Evolutionary conservation across 2,329 filamentous ascomycete genomes (phyloP).

Genomic region (Phaeosphaeria sp.): DNA sequence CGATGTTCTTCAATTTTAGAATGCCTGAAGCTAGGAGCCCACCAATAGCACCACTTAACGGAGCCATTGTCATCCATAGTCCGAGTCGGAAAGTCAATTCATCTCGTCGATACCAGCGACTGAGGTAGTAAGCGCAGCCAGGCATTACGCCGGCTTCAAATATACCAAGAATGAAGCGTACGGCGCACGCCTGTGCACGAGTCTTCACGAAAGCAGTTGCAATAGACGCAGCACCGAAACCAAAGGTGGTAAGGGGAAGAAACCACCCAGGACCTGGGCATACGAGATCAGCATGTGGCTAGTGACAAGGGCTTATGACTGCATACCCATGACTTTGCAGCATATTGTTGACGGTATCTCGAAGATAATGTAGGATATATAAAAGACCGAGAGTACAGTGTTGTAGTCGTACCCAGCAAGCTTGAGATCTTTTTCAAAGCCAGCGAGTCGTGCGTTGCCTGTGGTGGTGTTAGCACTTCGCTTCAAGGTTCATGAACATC

Average conservation of each 20-base stretch:
- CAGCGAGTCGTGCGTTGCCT: slow-evolving; percentile 67
- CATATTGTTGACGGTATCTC: slow-evolving; percentile 70
- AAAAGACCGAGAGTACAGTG: slow-evolving; percentile 69
- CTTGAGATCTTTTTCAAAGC: slow-evolving; percentile 65
- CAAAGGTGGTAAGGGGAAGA: slow-evolving; percentile 65
- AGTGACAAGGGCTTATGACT: neutral
- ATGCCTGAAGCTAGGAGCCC: slow-evolving; percentile 67
- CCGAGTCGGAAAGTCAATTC: slow-evolving; percentile 70
- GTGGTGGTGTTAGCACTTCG: neutral
- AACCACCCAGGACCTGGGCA: slow-evolving; percentile 67
- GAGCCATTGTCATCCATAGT: slow-evolving; percentile 71
- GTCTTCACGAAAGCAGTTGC: slow-evolving; percentile 67
- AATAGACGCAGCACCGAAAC: slow-evolving; percentile 67
- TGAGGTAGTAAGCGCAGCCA: slow-evolving; percentile 73
- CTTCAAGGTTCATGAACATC: neutral
- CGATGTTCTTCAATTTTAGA: slow-evolving; percentile 63
- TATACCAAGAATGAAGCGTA: slow-evolving; percentile 67
- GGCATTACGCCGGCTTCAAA: slow-evolving; percentile 75
- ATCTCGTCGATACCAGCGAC: slow-evolving; percentile 70
- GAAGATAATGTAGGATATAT: slow-evolving; percentile 73
- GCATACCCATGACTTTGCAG: slow-evolving; percentile 1
- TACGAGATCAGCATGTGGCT: neutral
- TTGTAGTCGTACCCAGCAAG: slow-evolving; percentile 71
- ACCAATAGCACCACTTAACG: slow-evolving; percentile 71
- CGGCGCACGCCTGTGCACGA: slow-evolving; percentile 59